These are phyloP conservation scores for Ogataea ramenticola DNA, from an alignment of 805 yeast species.

Conservation along the genomic window DNA sequence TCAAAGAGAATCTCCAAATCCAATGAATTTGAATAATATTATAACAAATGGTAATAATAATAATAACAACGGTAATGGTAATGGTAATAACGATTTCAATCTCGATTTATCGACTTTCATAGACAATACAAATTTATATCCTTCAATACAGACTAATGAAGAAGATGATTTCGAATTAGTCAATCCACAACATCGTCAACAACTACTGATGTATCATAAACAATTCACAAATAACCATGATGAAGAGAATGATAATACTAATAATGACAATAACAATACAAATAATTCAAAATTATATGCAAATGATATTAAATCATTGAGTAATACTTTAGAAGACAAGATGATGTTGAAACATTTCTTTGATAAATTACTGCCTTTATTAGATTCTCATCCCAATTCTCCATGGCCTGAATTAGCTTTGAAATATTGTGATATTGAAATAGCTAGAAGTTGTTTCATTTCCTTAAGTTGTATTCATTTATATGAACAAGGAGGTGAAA, in stretches of 20 bases:
- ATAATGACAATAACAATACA: background rate
- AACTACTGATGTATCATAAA: background rate
- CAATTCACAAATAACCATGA: slow-evolving; percentile 7
- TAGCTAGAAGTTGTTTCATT: slow-evolving; percentile 51
- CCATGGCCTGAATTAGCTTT: slow-evolving; percentile 58
- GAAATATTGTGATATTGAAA: slow-evolving; percentile 48
- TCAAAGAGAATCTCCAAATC: background rate
- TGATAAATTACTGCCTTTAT: slow-evolving; percentile 41
- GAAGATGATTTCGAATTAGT: background rate
- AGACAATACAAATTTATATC: slow-evolving; percentile 11
- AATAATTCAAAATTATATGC: background rate
- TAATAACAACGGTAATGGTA: no score
- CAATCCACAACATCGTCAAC: background rate
- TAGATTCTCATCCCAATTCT: slow-evolving; percentile 54
- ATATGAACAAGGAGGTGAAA: slow-evolving; percentile 47
- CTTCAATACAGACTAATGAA: background rate
- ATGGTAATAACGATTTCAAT: background rate
- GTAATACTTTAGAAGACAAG: slow-evolving; percentile 37
- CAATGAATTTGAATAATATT: background rate
- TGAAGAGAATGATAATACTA: slow-evolving; percentile 4
- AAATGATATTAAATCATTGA: background rate
- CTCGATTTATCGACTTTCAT: slow-evolving; percentile 14
- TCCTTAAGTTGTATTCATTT: slow-evolving; percentile 50
- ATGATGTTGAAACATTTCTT: slow-evolving; percentile 50
- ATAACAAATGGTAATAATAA: no score